Base-by-base conservation (phyloP, 2,329 filamentous ascomycete species). In the Seiridium cupressi region DNA sequence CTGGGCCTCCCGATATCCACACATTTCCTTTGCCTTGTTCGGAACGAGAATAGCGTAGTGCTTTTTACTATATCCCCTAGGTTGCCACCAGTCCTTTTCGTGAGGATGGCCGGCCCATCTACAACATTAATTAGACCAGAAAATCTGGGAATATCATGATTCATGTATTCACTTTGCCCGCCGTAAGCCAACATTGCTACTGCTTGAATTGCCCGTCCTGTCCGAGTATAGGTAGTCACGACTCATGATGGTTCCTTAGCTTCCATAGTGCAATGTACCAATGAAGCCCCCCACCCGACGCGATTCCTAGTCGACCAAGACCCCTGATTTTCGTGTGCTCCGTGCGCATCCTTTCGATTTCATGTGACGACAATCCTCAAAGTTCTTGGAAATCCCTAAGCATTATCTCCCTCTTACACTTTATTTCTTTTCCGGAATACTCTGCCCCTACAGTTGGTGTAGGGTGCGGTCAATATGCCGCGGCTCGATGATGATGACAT, bases 401-500 rank as follows among this genome's bases (percentile, higher is more conserved):
- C 18, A 26, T 26, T 26, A 26, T 26, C 18, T 26, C 18, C 18
- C 18, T 26, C 18, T 26, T 26, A 26, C 18, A 26, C 18, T 26
- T 26, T 26, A 26, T 26, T 26, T 26, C 18, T 26, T 26, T 26
- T 26, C 18, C 18, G 18, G 18, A 26, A 26, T 26, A 26, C 2
- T 26, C 18, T 26, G 2, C 18, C 18, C 18, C 18, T 2, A 26
- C 18, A 26, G 18, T 26, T 2, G 18, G 18, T 2, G 2, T 26
- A 26, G 18, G 18, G 38, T 51, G 44, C 5, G 18, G 18, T 34
- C 32, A 32, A 35, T 31, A 55, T 58, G 53, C 54, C n/a, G 35
- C 38, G 8, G 53, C 44, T 58, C 34, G 44, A 40, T 18, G 61
- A 42, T 31, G 63, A 66, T 6, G 68, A 79, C 60, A 73, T 75